Percentiles rank a stretch among this genome's conserved stretches.
phyloP scores from a whole-genome alignment of 2,329 filamentous ascomycete genomes.

The Aureobasidium uvarum region DNA sequence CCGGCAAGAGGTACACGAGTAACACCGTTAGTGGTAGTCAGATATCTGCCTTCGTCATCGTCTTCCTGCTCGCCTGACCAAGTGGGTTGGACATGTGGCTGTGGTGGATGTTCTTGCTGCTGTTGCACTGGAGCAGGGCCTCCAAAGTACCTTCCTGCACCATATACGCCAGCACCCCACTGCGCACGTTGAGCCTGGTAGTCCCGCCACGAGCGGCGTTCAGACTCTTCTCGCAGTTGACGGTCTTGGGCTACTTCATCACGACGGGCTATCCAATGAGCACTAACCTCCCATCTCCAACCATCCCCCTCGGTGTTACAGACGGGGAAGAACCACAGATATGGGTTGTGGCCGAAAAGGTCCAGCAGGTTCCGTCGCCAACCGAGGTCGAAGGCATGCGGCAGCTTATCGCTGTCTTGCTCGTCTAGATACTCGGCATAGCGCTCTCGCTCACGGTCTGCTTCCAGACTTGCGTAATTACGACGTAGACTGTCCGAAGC shows the following conservation, averaged over 20 bases:
- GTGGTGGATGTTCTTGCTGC: background rate
- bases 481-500: slow-evolving; percentile 46
- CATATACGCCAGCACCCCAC: slow-evolving; percentile 13
- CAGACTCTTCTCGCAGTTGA: slow-evolving; percentile 38
- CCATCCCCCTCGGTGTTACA: slow-evolving; percentile 87
- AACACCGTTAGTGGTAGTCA: slow-evolving; percentile 39
- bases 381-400: slow-evolving; percentile 91
- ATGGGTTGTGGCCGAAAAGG: slow-evolving; percentile 71
- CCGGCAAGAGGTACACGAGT: slow-evolving; percentile 38
- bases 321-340: slow-evolving; percentile 77
- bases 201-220: slow-evolving; percentile 24
- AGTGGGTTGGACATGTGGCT: slow-evolving; percentile 11
- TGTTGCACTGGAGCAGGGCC: slow-evolving; percentile 12
- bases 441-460: slow-evolving; percentile 62
- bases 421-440: slow-evolving; percentile 86
- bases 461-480: slow-evolving; percentile 59
- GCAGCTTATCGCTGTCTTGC: slow-evolving; percentile 79
- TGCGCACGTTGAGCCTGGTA: slow-evolving; percentile 19
- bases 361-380: slow-evolving; percentile 75
- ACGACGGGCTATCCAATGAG: slow-evolving; percentile 70
- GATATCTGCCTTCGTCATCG: slow-evolving; percentile 38
- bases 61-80: slow-evolving; percentile 20
- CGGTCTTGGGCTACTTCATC: slow-evolving; percentile 54
- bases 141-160: slow-evolving; percentile 19
- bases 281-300: slow-evolving; percentile 88